Evolutionary conservation across 2,329 filamentous ascomycete species (phyloP), one percentile per base, ranked within the genome.

Genomic region (Diplodia seriata): DNA sequence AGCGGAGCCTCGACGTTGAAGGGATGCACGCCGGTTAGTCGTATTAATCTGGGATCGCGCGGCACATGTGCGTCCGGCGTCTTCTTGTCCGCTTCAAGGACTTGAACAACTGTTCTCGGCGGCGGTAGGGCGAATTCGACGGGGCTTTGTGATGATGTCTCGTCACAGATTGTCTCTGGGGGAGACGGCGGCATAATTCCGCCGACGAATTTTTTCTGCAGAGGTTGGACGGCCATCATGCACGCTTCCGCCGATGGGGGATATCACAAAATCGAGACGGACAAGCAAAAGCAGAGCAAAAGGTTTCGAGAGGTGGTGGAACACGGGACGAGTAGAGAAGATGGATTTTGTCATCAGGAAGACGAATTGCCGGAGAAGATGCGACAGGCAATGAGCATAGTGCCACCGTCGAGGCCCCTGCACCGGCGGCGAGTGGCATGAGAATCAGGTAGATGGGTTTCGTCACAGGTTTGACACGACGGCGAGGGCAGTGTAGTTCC

Each of bases 1-100:
- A 97, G 81, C 0, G 94, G 93, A 11, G 94, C 86, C 79, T 97
- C 94, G 59, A 91, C 90, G 73, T 97, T 97, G 83, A 96, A 97
- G 0, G 94, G 94, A 78, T 97, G 94, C 6, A 92, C 86, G 29
- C 94, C 94, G 12, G 94, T 97, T 15, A 97, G 83, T 62, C 94
- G 87, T 71, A 97, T 95, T 18, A 97, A 83, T 50, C 93, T 86
- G 0, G 90, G 84, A 79, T 97, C 93, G 76, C 94, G 85, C 26
- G 89, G 85, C 23, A 97, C 91, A 82, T 94, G 92, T 71, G 80
- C 83, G 75, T 97, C 94, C 9, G 94, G 94, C 0, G 93, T 97
- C 70, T 91, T 90, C 70, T 91, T 83, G 76, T 97, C 93, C 74
- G 92, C 80, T n/a, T 88, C 83, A 6, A 96, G 83, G 14, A 95